A percentile compares a stretch with the other conserved stretches of the same genome.
Conservation (phyloP, 306 rosid genomes). For the Vicia faba region DNA sequence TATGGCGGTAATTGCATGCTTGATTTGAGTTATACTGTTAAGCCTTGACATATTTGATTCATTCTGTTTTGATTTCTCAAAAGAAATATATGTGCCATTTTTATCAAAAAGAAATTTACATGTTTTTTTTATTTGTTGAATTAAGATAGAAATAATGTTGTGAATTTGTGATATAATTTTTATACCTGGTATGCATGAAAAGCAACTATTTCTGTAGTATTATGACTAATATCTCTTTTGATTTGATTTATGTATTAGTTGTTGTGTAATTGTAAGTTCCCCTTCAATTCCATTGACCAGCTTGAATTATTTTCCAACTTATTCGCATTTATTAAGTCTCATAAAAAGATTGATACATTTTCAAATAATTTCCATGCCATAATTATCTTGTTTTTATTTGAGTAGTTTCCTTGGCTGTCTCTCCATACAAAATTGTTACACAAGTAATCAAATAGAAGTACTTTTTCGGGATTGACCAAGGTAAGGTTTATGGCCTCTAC, state of each 20-base stretch:
- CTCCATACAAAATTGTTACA: neutral
- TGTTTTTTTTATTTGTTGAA: conserved; percentile 1
- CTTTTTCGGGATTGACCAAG: too few relatives aligned
- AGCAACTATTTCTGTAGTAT: conserved; percentile 19
- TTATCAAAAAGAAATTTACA: conserved; percentile 19
- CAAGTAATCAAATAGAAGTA: neutral
- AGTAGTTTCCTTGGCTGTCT: neutral
- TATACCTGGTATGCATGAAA: conserved; percentile 38
- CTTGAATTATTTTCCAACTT: neutral
- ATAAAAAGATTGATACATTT: neutral
- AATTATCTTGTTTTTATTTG: neutral
- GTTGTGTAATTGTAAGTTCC: neutral
- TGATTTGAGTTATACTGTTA: too few relatives aligned
- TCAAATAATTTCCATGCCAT: neutral
- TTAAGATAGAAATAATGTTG: conserved; percentile 36
- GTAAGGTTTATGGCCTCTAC: too few relatives aligned
- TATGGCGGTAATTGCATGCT: too few relatives aligned
- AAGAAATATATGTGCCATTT: conserved; percentile 32
- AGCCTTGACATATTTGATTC: conserved; percentile 43
- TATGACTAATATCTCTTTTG: neutral
- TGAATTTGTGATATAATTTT: conserved; percentile 25
- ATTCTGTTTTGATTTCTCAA: conserved; percentile 30
- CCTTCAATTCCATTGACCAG: neutral
- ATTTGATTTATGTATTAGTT: neutral
- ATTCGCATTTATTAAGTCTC: neutral